phyloP scores from a whole-genome alignment of 441 rosid genomes.

The Euphorbia celastroides region DNA sequence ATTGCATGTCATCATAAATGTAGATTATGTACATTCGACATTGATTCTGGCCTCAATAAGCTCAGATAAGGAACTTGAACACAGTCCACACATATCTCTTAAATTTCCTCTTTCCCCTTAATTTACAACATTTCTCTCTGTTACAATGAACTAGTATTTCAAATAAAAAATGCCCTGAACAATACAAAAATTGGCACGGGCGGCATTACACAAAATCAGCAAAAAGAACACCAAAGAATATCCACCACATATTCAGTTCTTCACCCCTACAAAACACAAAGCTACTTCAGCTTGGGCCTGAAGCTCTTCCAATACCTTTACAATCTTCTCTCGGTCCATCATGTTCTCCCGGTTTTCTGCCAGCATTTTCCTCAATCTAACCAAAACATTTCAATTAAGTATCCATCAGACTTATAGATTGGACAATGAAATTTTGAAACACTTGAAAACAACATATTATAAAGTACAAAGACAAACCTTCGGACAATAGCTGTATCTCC shows the following conservation, averaged over 20 bases:
- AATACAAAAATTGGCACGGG: background rate
- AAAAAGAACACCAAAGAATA: background rate
- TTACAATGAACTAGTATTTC: background rate
- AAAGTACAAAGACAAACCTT: slow-evolving; percentile 39
- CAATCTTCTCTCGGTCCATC: slow-evolving; percentile 59
- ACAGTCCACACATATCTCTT: background rate
- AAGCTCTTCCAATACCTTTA: slow-evolving; percentile 83
- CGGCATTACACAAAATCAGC: slow-evolving; percentile 1
- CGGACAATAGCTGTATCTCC: slow-evolving; percentile 84
- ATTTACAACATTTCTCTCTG: slow-evolving; percentile 5
- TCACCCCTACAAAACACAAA: slow-evolving; percentile 78
- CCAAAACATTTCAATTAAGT: background rate
- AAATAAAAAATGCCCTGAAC: background rate
- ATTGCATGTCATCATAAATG: too few species aligned
- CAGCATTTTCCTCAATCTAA: slow-evolving; percentile 75
- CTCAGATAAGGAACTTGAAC: background rate
- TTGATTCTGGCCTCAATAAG: background rate
- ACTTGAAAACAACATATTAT: background rate
- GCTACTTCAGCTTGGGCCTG: slow-evolving; percentile 98
- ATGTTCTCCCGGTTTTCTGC: slow-evolving; percentile 41
- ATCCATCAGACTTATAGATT: slow-evolving; percentile 8
- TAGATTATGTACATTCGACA: too few species aligned
- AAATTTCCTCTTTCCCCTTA: background rate
- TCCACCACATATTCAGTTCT: slow-evolving; percentile 33
- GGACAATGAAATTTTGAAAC: background rate